Base-by-base conservation (phyloP, 73 alveolate species). In the Stentor coeruleus region DNA sequence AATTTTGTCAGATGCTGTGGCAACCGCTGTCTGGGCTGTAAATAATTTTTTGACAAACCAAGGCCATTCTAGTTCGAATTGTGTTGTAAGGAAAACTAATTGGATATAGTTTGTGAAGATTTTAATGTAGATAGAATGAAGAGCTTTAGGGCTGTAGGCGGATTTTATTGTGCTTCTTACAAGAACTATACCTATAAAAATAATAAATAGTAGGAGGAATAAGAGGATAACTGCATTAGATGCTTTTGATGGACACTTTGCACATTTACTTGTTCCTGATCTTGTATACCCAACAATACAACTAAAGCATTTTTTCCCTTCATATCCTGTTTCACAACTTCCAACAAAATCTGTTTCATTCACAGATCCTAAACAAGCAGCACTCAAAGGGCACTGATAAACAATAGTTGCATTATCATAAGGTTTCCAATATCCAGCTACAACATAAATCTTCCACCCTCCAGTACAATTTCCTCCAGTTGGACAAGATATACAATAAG, bases 51-150 rank as follows among this genome's bases (percentile, higher is more conserved):
- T 42, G 4, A 90, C 80, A n/a, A 41, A 26, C 3, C 59, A 76
- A 58, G 96, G 93, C 93, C 96, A 90, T 30, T 86, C 35, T 11
- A 90, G 76, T 6, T 90, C 84, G 66, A 90, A 90, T 14, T 90
- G 74, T n/a, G 96, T 85, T 20, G 91, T 76, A 37, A 90, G 76
- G 1, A 81, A 3, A 11, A 90, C 55, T 77, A 90, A 15, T 58
- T 90, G 85, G 3, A 90, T n/a, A 73, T 90, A 91, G 58, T 90
- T 90, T 83, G 81, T 72, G 73, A 90, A 59, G 15, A 90, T 90
- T 77, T 86, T 90, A 28, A 87, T 39, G 80, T 90, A 90, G 0
- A 90, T 88, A 3, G 93, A 87, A 31, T 59, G 11, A 1, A 26
- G 14, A 0, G 79, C 1, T 40, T 66, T 66, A 20, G 79, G 42